Evolutionary conservation across 106 monocot genomes (phyloP).

Genomic region (Acanthochlamys bracteata): DNA sequence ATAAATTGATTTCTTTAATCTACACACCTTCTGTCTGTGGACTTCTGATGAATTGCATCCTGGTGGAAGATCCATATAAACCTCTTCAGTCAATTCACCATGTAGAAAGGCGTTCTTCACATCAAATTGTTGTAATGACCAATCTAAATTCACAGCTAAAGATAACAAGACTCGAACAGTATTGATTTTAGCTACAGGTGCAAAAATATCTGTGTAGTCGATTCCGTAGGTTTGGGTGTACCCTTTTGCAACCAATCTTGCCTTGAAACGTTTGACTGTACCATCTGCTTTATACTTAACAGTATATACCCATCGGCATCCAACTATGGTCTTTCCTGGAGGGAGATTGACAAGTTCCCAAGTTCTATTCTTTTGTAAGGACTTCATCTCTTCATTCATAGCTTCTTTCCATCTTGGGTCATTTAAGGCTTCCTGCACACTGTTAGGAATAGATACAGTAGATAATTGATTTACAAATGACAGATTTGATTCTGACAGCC

Average conservation of each 20-base stretch:
- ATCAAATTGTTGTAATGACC: too few relatives aligned
- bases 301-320: too few relatives aligned
- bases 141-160: too few relatives aligned
- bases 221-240: slow-evolving; percentile 5
- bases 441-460: background rate
- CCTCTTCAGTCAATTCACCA: too few relatives aligned
- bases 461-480: too few relatives aligned
- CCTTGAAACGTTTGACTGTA: background rate
- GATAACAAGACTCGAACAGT: too few relatives aligned
- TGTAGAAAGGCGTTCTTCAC: too few relatives aligned
- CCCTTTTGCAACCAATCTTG: background rate
- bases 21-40: background rate
- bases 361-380: slow-evolving; percentile 6
- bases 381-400: background rate
- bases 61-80: slow-evolving; percentile 14
- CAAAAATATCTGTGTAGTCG: too few relatives aligned
- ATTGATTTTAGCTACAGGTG: too few relatives aligned
- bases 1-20: background rate
- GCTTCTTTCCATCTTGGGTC: background rate
- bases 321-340: background rate
- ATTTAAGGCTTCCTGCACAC: slow-evolving; percentile 5
- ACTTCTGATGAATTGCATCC: background rate
- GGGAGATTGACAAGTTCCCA: slow-evolving; percentile 2
- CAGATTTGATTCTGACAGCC: too few relatives aligned
- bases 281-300: too few relatives aligned